Conservation (phyloP, 1,139 yeast species). For the Tardiomyces blankii region DNA sequence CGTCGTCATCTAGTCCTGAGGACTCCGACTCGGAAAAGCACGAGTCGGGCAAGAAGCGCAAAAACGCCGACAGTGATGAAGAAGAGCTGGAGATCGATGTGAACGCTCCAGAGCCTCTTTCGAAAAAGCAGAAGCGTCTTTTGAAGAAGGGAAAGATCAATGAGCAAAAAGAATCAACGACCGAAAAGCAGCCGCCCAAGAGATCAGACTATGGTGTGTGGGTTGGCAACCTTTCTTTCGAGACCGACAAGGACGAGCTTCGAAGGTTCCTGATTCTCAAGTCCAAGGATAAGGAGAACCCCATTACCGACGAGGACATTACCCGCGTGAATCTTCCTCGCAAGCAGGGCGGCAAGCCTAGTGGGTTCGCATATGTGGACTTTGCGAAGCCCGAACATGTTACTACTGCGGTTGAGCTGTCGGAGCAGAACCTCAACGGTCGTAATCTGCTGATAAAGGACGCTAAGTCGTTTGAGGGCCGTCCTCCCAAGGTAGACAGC, state of each 20-base stretch:
- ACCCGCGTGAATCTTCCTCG: slow-evolving; percentile 33
- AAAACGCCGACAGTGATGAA: slow-evolving; percentile 9
- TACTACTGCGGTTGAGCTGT: slow-evolving; percentile 50
- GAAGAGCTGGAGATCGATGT: slow-evolving; percentile 73
- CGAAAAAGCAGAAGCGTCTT: slow-evolving; percentile 84
- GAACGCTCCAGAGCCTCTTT: slow-evolving; percentile 66
- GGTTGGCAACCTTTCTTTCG: slow-evolving; percentile 89
- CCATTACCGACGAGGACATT: slow-evolving; percentile 30
- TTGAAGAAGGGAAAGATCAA: slow-evolving; percentile 46
- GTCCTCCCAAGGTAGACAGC: slow-evolving; percentile 56
- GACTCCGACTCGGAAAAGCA: background rate
- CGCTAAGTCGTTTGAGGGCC: slow-evolving; percentile 73
- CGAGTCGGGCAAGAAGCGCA: background rate
- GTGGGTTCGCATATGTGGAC: slow-evolving; percentile 91
- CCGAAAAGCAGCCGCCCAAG: slow-evolving; percentile 24
- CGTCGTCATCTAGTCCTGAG: background rate
- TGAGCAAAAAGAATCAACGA: slow-evolving; percentile 22
- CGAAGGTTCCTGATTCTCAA: slow-evolving; percentile 52
- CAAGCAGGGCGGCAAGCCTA: slow-evolving; percentile 28
- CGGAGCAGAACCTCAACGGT: slow-evolving; percentile 69
- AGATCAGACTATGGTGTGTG: slow-evolving; percentile 69
- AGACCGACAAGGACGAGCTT: slow-evolving; percentile 69
- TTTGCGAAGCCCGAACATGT: slow-evolving; percentile 55
- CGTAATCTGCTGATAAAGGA: slow-evolving; percentile 78
- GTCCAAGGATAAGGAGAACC: slow-evolving; percentile 30